Evolutionary conservation across 768 basidiomycete species (phyloP), one percentile per base, ranked within the genome.

Genomic region (Lyophyllum semitale): DNA sequence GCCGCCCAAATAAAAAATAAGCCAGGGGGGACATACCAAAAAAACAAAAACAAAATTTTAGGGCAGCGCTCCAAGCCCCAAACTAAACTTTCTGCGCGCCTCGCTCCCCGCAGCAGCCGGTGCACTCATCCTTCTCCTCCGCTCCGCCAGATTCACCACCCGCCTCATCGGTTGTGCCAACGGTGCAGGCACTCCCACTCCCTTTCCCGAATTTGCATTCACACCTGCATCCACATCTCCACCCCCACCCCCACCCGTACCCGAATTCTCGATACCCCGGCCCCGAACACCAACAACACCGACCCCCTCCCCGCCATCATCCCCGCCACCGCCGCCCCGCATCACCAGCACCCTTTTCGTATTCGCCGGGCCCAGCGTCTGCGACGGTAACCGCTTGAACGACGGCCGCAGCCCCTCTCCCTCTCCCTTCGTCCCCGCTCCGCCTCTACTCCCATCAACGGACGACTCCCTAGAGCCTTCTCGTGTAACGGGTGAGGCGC

Each of bases 341-440:
- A 73, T 66, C 12, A 84, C 67, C 63, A 77, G 63, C 48, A 74
- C 74, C 48, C 84, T 71, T 67, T 91, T 91, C 45, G 79, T 59
- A 58, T 76, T 76, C 32, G 71, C 71, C 2, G 87, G 85, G 1
- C 78, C 88, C 18, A 91, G 69, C 8, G 87, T 86, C 71, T 89
- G 87, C 42, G 85, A 88, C 1, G 89, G 83, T 30, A 88, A 66
- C 40, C 89, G 75, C 74, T 91, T 91, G 64, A 89, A 90, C 26
- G 84, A 77, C 11, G 89, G 89, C 1, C 89, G 5, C 29, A 30
- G 11, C 6, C 29, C 29, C 5, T 30, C 29, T 11, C 5, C 29
- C 5, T 11, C 29, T 6, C 29, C 29, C 5, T 11, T 11, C 5
- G 29, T 11, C 29, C 29, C 29, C 38, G 22, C 43, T 40, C 27